Conservation (phyloP, 352 stramenopile genomes). For the Pythium myriotylum region DNA sequence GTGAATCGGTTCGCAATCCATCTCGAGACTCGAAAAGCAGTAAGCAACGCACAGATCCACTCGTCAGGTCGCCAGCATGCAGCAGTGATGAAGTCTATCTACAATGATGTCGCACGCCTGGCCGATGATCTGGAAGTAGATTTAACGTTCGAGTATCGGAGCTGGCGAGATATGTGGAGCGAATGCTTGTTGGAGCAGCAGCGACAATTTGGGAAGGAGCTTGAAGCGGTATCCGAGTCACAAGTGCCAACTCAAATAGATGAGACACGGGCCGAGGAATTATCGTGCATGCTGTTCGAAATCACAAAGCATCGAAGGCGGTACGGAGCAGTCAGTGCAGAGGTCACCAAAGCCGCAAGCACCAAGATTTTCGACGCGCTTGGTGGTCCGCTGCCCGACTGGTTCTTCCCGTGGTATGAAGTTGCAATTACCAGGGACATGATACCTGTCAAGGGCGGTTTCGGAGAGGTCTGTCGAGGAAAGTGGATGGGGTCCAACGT, state of each 20-base stretch:
- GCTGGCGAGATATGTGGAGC: too few relatives aligned
- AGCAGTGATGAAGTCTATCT: too few relatives aligned
- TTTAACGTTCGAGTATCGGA: too few relatives aligned
- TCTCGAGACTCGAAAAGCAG: too few relatives aligned
- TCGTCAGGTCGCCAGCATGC: too few relatives aligned
- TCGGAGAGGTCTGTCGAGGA: constrained; percentile 33
- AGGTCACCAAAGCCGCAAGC: too few relatives aligned
- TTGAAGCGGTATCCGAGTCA: background rate
- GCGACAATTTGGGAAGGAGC: background rate
- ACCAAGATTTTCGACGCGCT: background rate
- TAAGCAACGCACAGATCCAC: too few relatives aligned
- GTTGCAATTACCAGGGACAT: background rate
- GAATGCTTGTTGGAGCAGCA: too few relatives aligned
- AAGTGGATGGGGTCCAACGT: constrained; percentile 36
- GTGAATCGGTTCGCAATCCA: too few relatives aligned
- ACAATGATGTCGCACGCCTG: too few relatives aligned
- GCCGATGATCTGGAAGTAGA: too few relatives aligned
- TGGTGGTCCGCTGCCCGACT: constrained; percentile 4
- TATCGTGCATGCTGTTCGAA: constrained; percentile 17
- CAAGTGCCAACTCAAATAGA: background rate
- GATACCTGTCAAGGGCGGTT: constrained; percentile 27
- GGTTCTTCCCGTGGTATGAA: constrained; percentile 27
- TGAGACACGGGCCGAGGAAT: background rate
- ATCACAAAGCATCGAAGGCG: background rate
- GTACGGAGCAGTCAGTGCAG: background rate